These are phyloP conservation scores for Mycena alexandri DNA, from an alignment of 768 basidiomycete genomes.

Conservation along the genomic window DNA sequence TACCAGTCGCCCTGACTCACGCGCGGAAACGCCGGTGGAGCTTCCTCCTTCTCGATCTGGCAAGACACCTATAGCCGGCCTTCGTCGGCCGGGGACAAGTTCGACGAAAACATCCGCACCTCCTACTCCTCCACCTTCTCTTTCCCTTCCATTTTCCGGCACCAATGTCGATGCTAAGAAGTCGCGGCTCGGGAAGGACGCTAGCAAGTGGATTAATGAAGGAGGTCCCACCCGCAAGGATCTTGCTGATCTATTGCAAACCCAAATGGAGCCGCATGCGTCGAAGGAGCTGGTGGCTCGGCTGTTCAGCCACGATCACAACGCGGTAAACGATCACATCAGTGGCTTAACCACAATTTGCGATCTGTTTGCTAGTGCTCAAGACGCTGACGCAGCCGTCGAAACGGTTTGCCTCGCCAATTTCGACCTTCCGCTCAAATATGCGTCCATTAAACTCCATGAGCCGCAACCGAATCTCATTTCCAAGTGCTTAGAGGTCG, in stretches of 20 bases:
- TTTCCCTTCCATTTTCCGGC: conserved; percentile 61
- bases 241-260: conserved; percentile 85
- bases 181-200: conserved; percentile 78
- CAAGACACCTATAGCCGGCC: conserved; percentile 51
- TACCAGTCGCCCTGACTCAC: conserved; percentile 64
- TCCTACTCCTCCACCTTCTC: conserved; percentile 47
- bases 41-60: conserved; percentile 50
- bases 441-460: conserved; percentile 89
- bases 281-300: conserved; percentile 81
- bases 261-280: conserved; percentile 90
- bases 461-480: conserved; percentile 92
- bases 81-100: conserved; percentile 58
- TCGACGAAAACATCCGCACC: conserved; percentile 49
- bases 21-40: conserved; percentile 58
- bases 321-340: conserved; percentile 92
- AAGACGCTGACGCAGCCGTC: conserved; percentile 68
- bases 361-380: conserved; percentile 77
- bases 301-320: conserved; percentile 96
- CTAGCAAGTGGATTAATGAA: conserved; percentile 88
- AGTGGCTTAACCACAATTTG: conserved; percentile 79
- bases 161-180: conserved; percentile 75
- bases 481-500: conserved; percentile 88
- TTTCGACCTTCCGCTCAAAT: conserved; percentile 93
- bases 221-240: conserved; percentile 87
- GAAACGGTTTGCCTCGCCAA: conserved; percentile 83